Conservation (phyloP, 257 asterid species). For the Nicotiana noctiflora region DNA sequence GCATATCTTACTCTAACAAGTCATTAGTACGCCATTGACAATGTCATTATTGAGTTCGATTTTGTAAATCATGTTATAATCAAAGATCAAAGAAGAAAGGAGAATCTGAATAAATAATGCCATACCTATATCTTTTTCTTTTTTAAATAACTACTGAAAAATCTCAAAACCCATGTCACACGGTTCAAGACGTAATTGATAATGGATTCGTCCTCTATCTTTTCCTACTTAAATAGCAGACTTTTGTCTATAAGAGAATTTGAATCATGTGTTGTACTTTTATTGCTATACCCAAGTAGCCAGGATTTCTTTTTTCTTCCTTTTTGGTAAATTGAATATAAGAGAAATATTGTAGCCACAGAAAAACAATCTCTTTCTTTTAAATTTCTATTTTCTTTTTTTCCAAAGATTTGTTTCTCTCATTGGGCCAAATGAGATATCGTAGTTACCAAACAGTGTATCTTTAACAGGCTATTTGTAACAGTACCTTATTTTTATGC, state of each 20-base stretch:
- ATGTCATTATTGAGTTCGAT: neutral
- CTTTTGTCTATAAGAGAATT: neutral
- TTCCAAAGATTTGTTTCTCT: slow-evolving; percentile 2
- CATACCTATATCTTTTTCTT: neutral
- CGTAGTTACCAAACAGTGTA: neutral
- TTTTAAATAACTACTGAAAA: neutral
- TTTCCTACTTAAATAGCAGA: neutral
- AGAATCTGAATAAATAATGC: neutral
- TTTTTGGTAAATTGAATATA: neutral
- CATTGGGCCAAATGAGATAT: slow-evolving; percentile 6
- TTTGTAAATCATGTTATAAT: neutral
- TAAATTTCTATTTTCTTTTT: neutral
- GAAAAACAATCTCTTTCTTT: neutral
- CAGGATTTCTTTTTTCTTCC: neutral
- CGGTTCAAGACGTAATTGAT: neutral
- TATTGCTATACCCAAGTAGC: neutral
- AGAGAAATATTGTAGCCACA: slow-evolving; percentile 1
- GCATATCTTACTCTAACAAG: neutral
- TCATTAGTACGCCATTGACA: neutral
- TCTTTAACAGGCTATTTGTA: too few relatives aligned
- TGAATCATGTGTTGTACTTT: neutral
- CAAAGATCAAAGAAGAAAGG: neutral
- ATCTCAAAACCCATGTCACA: neutral
- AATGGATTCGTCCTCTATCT: neutral
- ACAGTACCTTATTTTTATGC: too few relatives aligned